Conservation (phyloP, 495 filamentous ascomycete genomes). For the Penicillium simplicissimum region DNA sequence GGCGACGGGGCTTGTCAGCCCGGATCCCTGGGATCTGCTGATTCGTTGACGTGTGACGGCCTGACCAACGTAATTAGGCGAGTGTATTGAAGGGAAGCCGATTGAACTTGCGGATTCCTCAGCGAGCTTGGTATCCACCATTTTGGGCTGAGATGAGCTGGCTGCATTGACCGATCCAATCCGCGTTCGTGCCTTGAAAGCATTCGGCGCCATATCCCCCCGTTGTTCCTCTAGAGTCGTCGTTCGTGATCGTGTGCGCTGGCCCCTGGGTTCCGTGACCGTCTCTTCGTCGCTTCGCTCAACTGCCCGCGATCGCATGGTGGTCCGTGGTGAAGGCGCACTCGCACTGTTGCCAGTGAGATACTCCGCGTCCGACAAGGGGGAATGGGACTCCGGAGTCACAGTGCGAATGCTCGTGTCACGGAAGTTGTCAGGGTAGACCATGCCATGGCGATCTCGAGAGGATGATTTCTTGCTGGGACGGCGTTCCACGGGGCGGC, state of each 20-base stretch:
- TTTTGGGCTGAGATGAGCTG: conserved; percentile 34
- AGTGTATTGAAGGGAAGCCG: conserved; percentile 54
- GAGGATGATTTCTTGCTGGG: conserved; percentile 57
- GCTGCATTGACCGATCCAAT: conserved; percentile 48
- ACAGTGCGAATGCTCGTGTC: conserved; percentile 50
- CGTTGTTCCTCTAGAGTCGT: conserved; percentile 51
- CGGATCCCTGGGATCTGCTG: conserved; percentile 43
- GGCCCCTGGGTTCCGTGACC: conserved; percentile 34
- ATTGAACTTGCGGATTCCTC: conserved; percentile 42
- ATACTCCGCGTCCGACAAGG: conserved; percentile 43
- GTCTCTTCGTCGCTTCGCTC: conserved; percentile 41
- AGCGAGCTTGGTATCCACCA: conserved; percentile 22
- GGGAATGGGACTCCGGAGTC: conserved; percentile 50
- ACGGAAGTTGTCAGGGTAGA: conserved; percentile 54
- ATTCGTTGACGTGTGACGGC: conserved; percentile 43
- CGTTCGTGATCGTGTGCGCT: conserved; percentile 51
- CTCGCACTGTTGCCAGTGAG: conserved; percentile 39
- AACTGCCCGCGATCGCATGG: conserved; percentile 35
- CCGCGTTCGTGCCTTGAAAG: conserved; percentile 41
- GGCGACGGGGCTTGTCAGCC: conserved; percentile 30
- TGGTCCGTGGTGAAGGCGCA: conserved; percentile 45
- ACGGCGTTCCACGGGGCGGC: conserved; percentile 49
- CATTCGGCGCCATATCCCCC: conserved; percentile 42
- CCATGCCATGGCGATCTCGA: conserved; percentile 53
- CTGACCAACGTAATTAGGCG: conserved; percentile 38